Evolutionary conservation across 2,329 filamentous ascomycete species (phyloP), one percentile per base, ranked within the genome.

Genomic region (Diaporthe humulicola): DNA sequence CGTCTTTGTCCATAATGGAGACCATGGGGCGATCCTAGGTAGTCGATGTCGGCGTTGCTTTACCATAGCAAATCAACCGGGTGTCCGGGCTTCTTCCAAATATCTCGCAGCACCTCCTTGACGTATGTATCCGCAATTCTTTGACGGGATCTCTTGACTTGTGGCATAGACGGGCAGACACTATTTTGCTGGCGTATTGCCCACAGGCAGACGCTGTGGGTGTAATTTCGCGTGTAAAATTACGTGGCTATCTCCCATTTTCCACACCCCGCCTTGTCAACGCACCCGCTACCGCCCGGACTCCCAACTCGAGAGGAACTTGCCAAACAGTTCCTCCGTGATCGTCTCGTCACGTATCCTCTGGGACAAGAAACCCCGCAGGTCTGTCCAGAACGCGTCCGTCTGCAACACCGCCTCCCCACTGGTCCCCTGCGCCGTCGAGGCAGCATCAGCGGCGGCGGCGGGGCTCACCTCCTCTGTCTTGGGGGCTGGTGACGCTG

Each of bases 381-480:
- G 84, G 85, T 98, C 97, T 12, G 85, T 85, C 97, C 97, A 99
- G 81, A 99, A 99, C 73, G 89, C 92, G 9, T 93, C 90, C 17
- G 91, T 93, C 80, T 90, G 86, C 77, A 98, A 81, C 28, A 93
- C 88, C 38, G 90, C 89, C 71, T 84, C 85, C 45, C 89, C 90
- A 78, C 89, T 91, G n/a, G 87, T 83, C 4, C 86, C 87, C 77
- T 89, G 87, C 71, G 88, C 88, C 56, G 85, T 86, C 60, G 84
- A 84, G 12, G 82, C 78, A 45, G 82, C 86, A 66, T 84, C 82
- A 14, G 74, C 80, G n/a, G 79, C 77, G 77, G 85, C 86, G 28
- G 82, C 86, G 64, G 85, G 10, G 73, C 52, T 30, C 25, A 79
- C 77, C 78, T 86, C 86, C 50, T 86, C 85, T 17, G 86, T 85